Conservation (phyloP, 2,329 filamentous ascomycete genomes). For the Arthrobotrys megalospora region DNA sequence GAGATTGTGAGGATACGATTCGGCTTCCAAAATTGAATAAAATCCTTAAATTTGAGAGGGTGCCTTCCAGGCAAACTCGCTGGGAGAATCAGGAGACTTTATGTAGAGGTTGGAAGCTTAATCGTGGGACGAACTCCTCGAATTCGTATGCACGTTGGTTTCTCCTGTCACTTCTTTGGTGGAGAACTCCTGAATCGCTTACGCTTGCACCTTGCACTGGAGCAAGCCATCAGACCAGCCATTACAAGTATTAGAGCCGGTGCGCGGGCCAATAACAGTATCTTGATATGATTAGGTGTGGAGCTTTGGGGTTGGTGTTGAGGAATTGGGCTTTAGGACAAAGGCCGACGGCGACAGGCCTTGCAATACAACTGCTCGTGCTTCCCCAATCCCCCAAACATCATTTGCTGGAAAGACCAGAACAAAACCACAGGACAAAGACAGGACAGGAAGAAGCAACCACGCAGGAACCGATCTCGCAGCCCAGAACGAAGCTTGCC, state of each 20-base stretch:
- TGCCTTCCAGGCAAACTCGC: constrained; percentile 52
- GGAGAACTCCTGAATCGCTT: constrained; percentile 52
- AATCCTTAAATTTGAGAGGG: constrained; percentile 47
- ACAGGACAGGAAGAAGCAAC: constrained; percentile 41
- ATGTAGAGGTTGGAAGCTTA: constrained; percentile 21
- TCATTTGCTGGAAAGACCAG: constrained; percentile 13
- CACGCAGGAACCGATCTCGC: constrained; percentile 57
- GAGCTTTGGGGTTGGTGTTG: constrained; percentile 41
- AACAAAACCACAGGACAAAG: neutral
- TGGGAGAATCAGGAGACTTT: constrained; percentile 58
- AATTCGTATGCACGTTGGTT: constrained; percentile 31
- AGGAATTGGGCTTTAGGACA: constrained; percentile 50
- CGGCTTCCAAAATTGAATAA: constrained; percentile 43
- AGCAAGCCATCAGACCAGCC: constrained; percentile 22
- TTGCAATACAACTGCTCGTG: constrained; percentile 29
- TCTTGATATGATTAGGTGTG: constrained; percentile 51
- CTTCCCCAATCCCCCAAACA: constrained; percentile 18
- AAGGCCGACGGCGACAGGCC: constrained; percentile 54
- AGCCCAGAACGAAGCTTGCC: constrained; percentile 31
- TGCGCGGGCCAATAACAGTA: constrained; percentile 51
- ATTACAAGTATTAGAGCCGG: neutral
- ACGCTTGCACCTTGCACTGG: constrained; percentile 34
- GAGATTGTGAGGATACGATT: constrained; percentile 24
- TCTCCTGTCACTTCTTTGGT: constrained; percentile 42
- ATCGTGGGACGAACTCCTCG: constrained; percentile 17